phyloP scores from a whole-genome alignment of 2,329 filamentous ascomycete genomes.

The Triangularia setosa region DNA sequence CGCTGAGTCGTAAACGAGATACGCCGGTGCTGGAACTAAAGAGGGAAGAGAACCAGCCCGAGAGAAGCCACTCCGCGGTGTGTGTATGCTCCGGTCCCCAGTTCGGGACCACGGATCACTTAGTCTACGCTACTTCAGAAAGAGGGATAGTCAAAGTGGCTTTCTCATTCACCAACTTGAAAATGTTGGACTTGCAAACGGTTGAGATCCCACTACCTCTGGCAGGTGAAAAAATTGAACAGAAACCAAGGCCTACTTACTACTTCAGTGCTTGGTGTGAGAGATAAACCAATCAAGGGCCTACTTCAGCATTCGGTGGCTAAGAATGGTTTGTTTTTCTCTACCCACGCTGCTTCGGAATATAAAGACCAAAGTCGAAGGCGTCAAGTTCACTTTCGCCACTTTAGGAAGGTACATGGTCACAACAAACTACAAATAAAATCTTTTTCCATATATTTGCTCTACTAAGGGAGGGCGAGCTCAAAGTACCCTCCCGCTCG shows the following conservation, averaged over 20 bases:
- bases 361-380: not conserved
- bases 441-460: not conserved
- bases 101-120: not conserved
- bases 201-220: not conserved
- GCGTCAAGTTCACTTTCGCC: not conserved
- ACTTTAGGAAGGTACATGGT: not conserved
- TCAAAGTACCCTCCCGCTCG: not conserved
- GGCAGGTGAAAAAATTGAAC: not conserved
- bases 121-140: not conserved
- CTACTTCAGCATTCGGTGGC: not conserved
- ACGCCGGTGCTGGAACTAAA: not conserved
- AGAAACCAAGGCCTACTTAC: no score
- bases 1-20: not conserved
- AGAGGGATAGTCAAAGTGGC: not conserved
- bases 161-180: no score
- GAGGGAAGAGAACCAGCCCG: not conserved
- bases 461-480: not conserved
- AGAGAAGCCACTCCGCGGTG: not conserved
- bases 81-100: not conserved
- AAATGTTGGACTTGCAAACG: not conserved
- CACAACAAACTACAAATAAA: not conserved
- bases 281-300: not conserved
- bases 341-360: no score
- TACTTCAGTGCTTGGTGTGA: no score
- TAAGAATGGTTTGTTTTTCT: no score